Conservation (phyloP, 768 basidiomycete genomes). For the Tricholomella constricta region DNA sequence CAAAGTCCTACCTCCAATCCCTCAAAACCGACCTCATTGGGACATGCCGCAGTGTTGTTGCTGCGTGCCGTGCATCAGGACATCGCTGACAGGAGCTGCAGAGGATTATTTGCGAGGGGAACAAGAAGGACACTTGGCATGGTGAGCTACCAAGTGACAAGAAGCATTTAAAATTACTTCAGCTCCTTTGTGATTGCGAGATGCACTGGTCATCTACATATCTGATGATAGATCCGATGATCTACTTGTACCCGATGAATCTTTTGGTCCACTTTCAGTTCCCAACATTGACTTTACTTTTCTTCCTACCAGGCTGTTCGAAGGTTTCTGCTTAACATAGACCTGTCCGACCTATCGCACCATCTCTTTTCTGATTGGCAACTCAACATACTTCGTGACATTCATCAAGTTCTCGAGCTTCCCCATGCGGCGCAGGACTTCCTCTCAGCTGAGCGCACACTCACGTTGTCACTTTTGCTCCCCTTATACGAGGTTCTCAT, state of each 20-base stretch:
- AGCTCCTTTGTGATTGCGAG: too few relatives aligned
- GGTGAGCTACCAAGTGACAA: neutral
- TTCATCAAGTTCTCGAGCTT: slow-evolving; percentile 29
- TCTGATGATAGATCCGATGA: slow-evolving; percentile 34
- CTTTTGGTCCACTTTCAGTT: neutral
- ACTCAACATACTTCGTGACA: slow-evolving; percentile 28
- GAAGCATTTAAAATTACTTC: slow-evolving; percentile 15
- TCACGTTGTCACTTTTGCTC: slow-evolving; percentile 32
- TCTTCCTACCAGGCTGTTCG: slow-evolving; percentile 28
- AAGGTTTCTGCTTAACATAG: slow-evolving; percentile 19
- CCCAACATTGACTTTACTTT: neutral
- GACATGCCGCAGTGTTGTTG: slow-evolving; percentile 24
- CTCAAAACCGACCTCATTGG: slow-evolving; percentile 28
- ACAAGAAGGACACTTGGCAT: slow-evolving; percentile 17
- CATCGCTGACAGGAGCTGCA: slow-evolving; percentile 28
- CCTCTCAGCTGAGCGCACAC: too few relatives aligned
- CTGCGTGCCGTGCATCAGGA: slow-evolving; percentile 31
- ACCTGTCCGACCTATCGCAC: slow-evolving; percentile 14
- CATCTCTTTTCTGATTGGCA: too few relatives aligned
- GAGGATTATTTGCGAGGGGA: slow-evolving; percentile 26
- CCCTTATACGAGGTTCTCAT: slow-evolving; percentile 34
- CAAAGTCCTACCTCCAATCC: too few relatives aligned
- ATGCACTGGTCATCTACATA: slow-evolving; percentile 37
- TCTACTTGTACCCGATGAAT: slow-evolving; percentile 33
- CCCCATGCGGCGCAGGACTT: too few relatives aligned